phyloP scores from a whole-genome alignment of 2,329 filamentous ascomycete species.

The Fusarium luffae region DNA sequence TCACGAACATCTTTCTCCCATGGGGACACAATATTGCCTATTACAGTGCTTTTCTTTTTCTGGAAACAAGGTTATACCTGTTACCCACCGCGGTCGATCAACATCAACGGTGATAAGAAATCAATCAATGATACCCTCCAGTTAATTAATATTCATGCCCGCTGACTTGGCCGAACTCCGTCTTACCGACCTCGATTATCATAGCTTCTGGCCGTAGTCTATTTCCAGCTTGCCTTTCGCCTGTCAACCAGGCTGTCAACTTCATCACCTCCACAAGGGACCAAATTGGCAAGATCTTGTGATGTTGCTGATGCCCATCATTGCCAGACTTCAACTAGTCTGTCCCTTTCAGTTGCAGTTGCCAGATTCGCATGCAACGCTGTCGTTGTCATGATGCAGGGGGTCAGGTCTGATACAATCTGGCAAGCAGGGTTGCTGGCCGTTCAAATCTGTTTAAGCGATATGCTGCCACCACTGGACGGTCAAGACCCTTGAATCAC shows the following conservation, averaged over 20 bases:
- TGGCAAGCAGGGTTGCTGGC: conserved; percentile 31
- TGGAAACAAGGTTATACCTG: neutral
- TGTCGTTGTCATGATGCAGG: conserved; percentile 27
- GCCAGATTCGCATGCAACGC: conserved; percentile 44
- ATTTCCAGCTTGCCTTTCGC: conserved; percentile 14
- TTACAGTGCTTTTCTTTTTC: neutral
- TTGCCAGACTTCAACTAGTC: conserved; percentile 32
- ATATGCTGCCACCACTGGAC: conserved; percentile 14
- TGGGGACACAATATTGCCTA: neutral
- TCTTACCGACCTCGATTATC: conserved; percentile 6
- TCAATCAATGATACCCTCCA: neutral
- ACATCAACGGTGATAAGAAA: conserved; percentile 13
- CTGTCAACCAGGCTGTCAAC: conserved; percentile 1
- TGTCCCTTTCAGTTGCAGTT: conserved; percentile 20
- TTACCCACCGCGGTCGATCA: neutral
- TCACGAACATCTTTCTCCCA: neutral
- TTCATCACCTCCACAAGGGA: conserved; percentile 17
- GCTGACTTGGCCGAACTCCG: conserved; percentile 2
- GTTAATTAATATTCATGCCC: conserved; percentile 3
- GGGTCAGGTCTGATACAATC: conserved; percentile 22
- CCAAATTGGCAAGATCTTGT: neutral
- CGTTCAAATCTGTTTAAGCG: conserved; percentile 27
- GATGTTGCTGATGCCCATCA: conserved; percentile 20
- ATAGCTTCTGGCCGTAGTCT: conserved; percentile 2
- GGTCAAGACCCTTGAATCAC: conserved; percentile 23